Conservation (phyloP, 768 basidiomycete genomes). For the Panaeolus cyanescens region DNA sequence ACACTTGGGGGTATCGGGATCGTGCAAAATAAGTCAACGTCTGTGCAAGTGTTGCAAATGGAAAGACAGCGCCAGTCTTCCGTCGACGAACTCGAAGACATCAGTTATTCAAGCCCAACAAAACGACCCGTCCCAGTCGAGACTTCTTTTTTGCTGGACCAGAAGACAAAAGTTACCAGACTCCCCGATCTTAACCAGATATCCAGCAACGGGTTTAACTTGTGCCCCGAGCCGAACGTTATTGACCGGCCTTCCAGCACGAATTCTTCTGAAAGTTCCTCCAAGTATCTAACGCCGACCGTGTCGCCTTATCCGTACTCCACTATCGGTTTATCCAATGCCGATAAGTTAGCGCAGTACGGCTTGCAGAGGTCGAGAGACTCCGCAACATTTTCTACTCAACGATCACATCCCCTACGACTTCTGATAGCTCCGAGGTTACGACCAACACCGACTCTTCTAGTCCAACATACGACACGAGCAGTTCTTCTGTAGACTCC, state of each 20-base stretch:
- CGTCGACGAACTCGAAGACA: neutral
- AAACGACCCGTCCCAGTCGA: neutral
- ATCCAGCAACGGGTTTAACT: neutral
- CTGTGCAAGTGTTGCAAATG: neutral
- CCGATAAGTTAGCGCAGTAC: no score
- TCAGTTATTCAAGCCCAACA: neutral
- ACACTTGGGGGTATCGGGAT: neutral
- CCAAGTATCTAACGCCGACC: neutral
- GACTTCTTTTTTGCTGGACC: neutral
- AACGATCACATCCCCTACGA: neutral
- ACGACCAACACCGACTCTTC: neutral
- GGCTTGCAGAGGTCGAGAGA: no score
- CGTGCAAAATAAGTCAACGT: neutral
- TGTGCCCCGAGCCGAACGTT: neutral
- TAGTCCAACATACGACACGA: neutral
- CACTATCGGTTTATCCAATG: neutral
- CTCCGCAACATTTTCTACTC: no score
- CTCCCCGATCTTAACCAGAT: neutral
- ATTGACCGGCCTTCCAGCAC: neutral
- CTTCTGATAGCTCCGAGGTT: neutral
- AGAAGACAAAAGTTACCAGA: neutral
- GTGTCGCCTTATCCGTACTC: neutral
- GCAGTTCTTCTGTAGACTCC: neutral
- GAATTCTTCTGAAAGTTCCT: neutral
- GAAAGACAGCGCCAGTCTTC: slow-evolving; percentile 3